Percentiles rank a stretch among this genome's conserved stretches.
phyloP scores from a whole-genome alignment of 208 protist species.

The Leishmania lainsoni region DNA sequence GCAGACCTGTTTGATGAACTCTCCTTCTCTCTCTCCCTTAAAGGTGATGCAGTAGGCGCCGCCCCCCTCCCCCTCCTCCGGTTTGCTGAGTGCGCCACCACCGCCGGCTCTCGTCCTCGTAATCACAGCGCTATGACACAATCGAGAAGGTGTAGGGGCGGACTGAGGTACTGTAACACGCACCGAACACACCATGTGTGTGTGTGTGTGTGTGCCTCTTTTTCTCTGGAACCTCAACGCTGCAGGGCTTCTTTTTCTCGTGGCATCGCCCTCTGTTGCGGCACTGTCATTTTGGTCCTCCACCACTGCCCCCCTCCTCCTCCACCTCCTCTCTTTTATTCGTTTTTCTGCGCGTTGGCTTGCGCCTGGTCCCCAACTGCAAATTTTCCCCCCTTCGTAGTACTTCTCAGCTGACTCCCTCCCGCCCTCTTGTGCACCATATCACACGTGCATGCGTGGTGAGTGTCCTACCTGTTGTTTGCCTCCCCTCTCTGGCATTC shows the following conservation, averaged over 20 bases:
- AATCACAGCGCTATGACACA: background rate
- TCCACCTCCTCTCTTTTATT: no score
- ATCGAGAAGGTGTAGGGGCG: background rate
- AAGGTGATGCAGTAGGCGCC: background rate
- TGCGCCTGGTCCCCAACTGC: background rate
- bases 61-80: background rate
- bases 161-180: background rate
- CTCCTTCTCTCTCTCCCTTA: background rate
- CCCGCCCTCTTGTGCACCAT: background rate
- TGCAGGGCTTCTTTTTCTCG: no score
- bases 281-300: no score
- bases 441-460: no score
- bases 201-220: background rate
- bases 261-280: no score
- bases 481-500: background rate
- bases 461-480: background rate
- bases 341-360: background rate
- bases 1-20: background rate
- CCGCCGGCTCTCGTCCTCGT: background rate
- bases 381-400: background rate
- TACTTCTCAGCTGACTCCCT: background rate
- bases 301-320: background rate
- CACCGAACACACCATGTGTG: background rate
- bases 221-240: background rate
- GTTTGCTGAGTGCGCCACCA: background rate